Conservation (phyloP, 2,329 filamentous ascomycete species). For the Colletotrichum sidae region DNA sequence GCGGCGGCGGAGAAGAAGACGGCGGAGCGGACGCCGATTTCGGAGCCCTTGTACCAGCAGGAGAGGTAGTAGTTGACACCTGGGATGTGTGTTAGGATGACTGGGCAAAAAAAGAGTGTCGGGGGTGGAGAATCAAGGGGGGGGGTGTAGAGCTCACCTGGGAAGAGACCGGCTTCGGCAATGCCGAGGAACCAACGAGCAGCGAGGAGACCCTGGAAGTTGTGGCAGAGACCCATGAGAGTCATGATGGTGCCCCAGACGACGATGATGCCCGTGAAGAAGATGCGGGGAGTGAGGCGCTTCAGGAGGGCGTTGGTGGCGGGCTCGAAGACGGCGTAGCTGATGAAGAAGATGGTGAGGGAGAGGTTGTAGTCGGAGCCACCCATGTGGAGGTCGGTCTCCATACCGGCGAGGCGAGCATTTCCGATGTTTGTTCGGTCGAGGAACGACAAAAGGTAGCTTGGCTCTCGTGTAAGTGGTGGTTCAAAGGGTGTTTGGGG, state of each 20-base stretch:
- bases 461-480: neutral
- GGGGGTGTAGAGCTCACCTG: conserved; percentile 58
- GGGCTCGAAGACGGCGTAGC: conserved; percentile 73
- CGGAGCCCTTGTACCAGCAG: conserved; percentile 82
- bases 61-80: conserved; percentile 76
- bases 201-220: conserved; percentile 56
- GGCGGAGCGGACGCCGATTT: conserved; percentile 78
- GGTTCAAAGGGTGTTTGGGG: neutral
- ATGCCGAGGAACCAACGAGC: conserved; percentile 71
- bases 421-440: conserved; percentile 45
- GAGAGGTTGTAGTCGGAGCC: conserved; percentile 69
- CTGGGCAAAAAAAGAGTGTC: neutral
- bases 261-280: conserved; percentile 75
- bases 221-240: conserved; percentile 60
- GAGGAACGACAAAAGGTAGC: conserved; percentile 45
- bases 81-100: neutral
- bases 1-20: conserved; percentile 86
- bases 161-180: conserved; percentile 75
- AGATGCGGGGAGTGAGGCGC: conserved; percentile 70
- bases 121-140: neutral
- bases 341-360: conserved; percentile 76
- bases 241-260: conserved; percentile 55
- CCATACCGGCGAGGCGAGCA: conserved; percentile 44
- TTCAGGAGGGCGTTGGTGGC: conserved; percentile 76
- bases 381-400: conserved; percentile 37